A percentile compares a stretch with the other conserved stretches of the same genome.
These are phyloP conservation scores for Boletus subcaerulescens DNA, from an alignment of 768 basidiomycete genomes.

Conservation along the genomic window DNA sequence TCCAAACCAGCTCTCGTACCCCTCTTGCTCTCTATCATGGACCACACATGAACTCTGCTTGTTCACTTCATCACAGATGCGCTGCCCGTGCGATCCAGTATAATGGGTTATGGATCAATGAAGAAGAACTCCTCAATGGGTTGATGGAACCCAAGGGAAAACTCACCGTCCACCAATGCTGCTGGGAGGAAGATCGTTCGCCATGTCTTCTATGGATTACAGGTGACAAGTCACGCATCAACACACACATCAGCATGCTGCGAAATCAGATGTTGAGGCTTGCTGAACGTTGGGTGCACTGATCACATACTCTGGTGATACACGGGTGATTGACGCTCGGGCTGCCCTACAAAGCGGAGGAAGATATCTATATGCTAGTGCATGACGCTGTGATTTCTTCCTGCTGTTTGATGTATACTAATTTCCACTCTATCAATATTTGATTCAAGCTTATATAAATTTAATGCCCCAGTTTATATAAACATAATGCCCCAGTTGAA, in stretches of 20 bases:
- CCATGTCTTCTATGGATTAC: constrained; percentile 17
- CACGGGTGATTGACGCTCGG: not conserved
- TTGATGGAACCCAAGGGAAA: not conserved
- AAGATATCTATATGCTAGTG: not conserved
- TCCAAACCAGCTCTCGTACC: too few relatives aligned
- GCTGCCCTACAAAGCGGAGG: constrained; percentile 8
- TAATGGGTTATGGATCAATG: constrained; percentile 5
- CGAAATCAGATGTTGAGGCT: not conserved
- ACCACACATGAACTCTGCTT: too few relatives aligned
- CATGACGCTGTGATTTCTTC: not conserved
- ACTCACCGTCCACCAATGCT: constrained; percentile 8
- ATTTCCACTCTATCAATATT: too few relatives aligned
- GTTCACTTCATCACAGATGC: not conserved
- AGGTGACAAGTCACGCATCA: constrained; percentile 11
- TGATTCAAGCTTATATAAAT: too few relatives aligned
- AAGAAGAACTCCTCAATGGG: constrained; percentile 9
- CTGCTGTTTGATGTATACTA: too few relatives aligned
- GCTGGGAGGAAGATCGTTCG: constrained; percentile 1
- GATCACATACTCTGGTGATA: constrained; percentile 7
- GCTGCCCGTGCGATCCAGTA: not conserved
- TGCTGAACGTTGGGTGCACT: constrained; percentile 10
- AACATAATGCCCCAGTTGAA: too few relatives aligned
- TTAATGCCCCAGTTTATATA: too few relatives aligned
- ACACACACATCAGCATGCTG: constrained; percentile 12
- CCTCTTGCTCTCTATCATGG: too few relatives aligned